phyloP scores from a whole-genome alignment of 1,284 basidiomycete genomes.

The Trichosporon faecale region DNA sequence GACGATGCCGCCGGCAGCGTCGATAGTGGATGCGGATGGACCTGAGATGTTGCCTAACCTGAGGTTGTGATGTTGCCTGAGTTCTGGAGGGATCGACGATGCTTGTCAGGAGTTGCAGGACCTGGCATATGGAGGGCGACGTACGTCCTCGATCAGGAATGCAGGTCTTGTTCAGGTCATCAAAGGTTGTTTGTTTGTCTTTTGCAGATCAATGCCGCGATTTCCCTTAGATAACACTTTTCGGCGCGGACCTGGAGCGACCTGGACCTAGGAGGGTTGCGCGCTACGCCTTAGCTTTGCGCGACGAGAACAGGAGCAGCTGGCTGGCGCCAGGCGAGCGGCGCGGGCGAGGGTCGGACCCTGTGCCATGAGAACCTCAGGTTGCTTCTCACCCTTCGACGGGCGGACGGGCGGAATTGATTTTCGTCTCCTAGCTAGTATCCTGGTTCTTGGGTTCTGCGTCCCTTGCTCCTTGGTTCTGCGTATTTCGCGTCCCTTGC shows the following conservation, averaged over 20 bases:
- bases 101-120: neutral
- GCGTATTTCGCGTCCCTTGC: too few relatives aligned
- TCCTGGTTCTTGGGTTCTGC: neutral
- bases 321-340: neutral
- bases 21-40: neutral
- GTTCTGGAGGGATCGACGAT: neutral
- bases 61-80: too few relatives aligned
- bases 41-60: neutral
- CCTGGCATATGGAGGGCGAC: neutral
- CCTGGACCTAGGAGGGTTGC: neutral
- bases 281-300: neutral
- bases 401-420: neutral
- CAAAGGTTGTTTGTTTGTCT: neutral
- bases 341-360: neutral
- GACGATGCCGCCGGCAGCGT: neutral
- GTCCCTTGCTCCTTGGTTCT: neutral
- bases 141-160: neutral
- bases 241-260: neutral
- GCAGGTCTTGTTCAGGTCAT: neutral
- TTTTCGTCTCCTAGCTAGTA: neutral
- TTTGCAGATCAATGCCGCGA: neutral
- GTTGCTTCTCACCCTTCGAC: neutral
- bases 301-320: neutral
- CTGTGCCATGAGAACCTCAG: constrained; percentile 5
- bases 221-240: constrained; percentile 1